Evolutionary conservation across 2,329 filamentous ascomycete species (phyloP), one percentile per base, ranked within the genome.

Genomic region (Botryotinia narcissicola): DNA sequence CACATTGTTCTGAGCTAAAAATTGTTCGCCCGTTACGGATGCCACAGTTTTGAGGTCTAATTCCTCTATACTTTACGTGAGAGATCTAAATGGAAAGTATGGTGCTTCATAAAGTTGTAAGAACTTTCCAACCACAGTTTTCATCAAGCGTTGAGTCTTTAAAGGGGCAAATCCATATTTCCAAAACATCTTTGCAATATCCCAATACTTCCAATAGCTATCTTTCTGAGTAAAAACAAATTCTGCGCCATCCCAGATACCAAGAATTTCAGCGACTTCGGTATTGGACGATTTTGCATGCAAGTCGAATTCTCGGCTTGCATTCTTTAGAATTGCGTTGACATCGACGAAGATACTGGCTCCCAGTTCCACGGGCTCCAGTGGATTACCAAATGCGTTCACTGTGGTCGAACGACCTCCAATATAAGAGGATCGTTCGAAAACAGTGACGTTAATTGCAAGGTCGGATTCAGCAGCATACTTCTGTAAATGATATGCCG

Each of bases 381-480:
- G 76, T 2, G 90, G 85, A 78, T 95, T 87, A 76, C 89, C 87
- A 80, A 92, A 95, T 3, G 90, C 91, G 79, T 94, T 85, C 29
- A 97, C 92, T 0, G 95, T 98, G 44, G 95, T 93, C 12, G 92
- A 92, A 40, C 96, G 92, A 14, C 96, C 96, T 44, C 96, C 96
- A 61, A 98, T 87, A 77, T 90, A 93, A 46, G 85, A 82, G 25
- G 89, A 90, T 77, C 91, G 92, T 80, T 99, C 96, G 81, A 95
- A 98, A 42, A 99, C 85, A 35, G 94, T 97, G 78, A 98, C 91
- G 77, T 97, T 92, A 74, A 95, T 80, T 2, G 86, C 84, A 29
- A 92, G 82, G 29, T 84, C 84, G 37, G 84, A 85, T 73, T 88
- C 83, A 6, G 88, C 83, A 35, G 93, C 92, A 81, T 91, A 95